Base-by-base conservation (phyloP, 805 yeast species). In the Wickerhamomyces hampshirensis region DNA sequence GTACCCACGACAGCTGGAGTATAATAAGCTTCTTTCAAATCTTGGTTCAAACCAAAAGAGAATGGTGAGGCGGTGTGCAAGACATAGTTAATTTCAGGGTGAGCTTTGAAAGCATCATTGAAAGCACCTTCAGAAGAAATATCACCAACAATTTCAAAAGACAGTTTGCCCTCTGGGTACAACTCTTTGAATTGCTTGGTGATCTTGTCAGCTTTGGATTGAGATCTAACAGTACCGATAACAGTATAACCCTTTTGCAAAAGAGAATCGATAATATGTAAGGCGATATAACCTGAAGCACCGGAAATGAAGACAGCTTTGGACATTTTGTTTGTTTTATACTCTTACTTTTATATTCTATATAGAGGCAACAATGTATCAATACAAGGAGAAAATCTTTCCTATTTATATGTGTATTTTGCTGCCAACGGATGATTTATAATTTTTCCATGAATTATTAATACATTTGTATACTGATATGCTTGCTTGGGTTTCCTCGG, bases 11-110 rank as follows among this genome's bases (percentile, higher is more conserved):
- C 55, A 3, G 82, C 80, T 4, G 84, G 84, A 13, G 53, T 60
- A 36, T 75, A 57, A 33, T 76, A 57, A 21, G 72, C 77, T 36
- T 66, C 64, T 39, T 68, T 77, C 23, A 43, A 53, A 28, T 66
- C 59, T 38, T 66, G 62, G 5, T 60, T 54, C 13, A 62, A 58
- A 7, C 65, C 60, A 51, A 66, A 68, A 19, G 63, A 58, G 48
- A 69, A 69, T 8, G 84, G 81, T 12, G 79, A 68, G 4, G 84
- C 84, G 8, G 77, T 66, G 53, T 77, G 84, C 26, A 76, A 46
- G 31, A 77, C 75, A 16, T 68, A 71, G n/a, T 58, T 59, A 33
- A 75, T 68, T 23, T 75, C 78, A 19, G 69, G 68, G 18, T 68
- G 66, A 11, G 59, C 60, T 46, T 65, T 55, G 44, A 75, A 62